Conservation (phyloP, 2,329 filamentous ascomycete genomes). For the Hirsutella thompsonii region DNA sequence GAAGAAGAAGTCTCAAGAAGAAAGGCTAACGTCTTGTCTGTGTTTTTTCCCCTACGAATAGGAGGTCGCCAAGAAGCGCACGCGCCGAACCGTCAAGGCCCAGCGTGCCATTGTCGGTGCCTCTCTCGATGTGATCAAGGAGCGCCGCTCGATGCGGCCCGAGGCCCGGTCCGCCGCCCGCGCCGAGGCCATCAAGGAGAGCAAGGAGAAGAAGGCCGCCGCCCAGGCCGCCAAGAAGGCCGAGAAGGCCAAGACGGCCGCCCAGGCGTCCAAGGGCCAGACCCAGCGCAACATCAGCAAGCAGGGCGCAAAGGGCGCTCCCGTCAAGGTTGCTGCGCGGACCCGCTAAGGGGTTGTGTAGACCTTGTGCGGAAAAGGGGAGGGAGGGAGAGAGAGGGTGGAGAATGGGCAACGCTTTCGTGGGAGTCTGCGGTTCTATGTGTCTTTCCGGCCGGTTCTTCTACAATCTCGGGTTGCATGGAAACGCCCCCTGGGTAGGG, state of each 20-base stretch:
- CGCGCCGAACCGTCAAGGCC: constrained; percentile 93
- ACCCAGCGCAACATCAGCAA: constrained; percentile 77
- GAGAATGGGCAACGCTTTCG: too few species aligned
- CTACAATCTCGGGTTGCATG: constrained; percentile 27
- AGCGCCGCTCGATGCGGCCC: constrained; percentile 87
- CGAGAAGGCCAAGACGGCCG: constrained; percentile 93
- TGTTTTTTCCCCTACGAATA: constrained; percentile 28
- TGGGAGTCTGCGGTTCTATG: constrained; percentile 28
- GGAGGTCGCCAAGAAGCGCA: constrained; percentile 99
- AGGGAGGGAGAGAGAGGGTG: constrained; percentile 14
- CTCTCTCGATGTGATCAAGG: constrained; percentile 99
- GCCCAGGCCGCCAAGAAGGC: constrained; percentile 90
- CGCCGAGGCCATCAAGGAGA: constrained; percentile 82
- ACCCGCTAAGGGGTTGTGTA: constrained; percentile 46
- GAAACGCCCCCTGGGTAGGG: constrained; percentile 23
- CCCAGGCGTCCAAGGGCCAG: constrained; percentile 63
- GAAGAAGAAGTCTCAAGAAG: neutral
- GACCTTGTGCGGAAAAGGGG: constrained; percentile 11
- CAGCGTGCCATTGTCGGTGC: constrained; percentile 99
- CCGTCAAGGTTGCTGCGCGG: constrained; percentile 72
- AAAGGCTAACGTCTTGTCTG: constrained; percentile 26
- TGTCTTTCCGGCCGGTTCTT: constrained; percentile 30
- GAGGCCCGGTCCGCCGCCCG: constrained; percentile 92
- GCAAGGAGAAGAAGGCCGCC: constrained; percentile 95
- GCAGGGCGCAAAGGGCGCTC: constrained; percentile 90